Conservation (phyloP, 805 yeast species). For the Diddensiella caesifluorescens region DNA sequence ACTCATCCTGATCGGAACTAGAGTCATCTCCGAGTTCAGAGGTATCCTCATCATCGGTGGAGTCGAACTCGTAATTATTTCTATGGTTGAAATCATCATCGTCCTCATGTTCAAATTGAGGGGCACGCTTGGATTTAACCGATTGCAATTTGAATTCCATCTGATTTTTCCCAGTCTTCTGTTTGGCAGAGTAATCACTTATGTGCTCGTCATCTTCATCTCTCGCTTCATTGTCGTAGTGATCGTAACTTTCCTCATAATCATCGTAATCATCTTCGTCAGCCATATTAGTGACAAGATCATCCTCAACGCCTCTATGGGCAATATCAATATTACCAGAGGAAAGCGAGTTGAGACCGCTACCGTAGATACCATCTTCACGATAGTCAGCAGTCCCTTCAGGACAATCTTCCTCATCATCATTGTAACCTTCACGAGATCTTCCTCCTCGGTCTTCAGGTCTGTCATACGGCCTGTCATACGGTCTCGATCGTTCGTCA, state of each 20-base stretch:
- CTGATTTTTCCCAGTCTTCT: too few species aligned
- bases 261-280: slow-evolving; percentile 1
- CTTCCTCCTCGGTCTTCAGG: slow-evolving; percentile 3
- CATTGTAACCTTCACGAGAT: not conserved
- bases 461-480: not conserved
- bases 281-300: not conserved
- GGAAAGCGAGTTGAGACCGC: too few species aligned
- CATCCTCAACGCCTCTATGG: not conserved
- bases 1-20: too few species aligned
- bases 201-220: too few species aligned
- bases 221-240: slow-evolving; percentile 1
- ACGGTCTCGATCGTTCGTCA: not conserved
- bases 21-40: slow-evolving; percentile 1
- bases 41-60: not conserved
- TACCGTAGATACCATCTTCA: not conserved
- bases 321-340: not conserved
- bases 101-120: too few species aligned
- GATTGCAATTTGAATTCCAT: too few species aligned
- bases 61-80: not conserved
- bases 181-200: too few species aligned
- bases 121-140: too few species aligned
- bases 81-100: too few species aligned
- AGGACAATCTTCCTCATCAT: slow-evolving; percentile 4
- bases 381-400: not conserved
- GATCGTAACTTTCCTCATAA: not conserved